A percentile compares a stretch with the other conserved stretches of the same genome.
Evolutionary conservation across 305 asterid genomes (phyloP).

Genomic region (Fraxinus nigra): DNA sequence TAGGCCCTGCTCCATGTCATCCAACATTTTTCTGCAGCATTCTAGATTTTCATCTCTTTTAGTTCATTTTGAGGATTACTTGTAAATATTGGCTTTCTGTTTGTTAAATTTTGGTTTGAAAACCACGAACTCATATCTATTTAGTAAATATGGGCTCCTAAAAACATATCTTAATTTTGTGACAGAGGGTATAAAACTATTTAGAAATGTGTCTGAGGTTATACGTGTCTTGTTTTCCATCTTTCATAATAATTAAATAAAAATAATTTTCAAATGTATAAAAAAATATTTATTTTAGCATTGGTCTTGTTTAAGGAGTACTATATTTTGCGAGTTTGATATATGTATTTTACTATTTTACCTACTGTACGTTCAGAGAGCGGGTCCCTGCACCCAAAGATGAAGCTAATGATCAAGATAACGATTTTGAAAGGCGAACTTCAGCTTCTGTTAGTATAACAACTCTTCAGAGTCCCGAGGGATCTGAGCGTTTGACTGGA

Average conservation of each 20-base stretch:
- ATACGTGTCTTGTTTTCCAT: not conserved
- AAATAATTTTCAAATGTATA: not conserved
- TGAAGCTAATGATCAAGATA: constrained; percentile 35
- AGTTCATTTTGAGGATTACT: not conserved
- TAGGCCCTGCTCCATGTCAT: not conserved
- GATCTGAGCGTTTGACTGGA: constrained; percentile 33
- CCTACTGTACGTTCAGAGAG: constrained; percentile 51
- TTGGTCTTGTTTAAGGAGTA: not conserved
- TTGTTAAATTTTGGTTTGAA: not conserved
- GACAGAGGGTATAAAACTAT: not conserved
- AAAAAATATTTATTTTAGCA: not conserved
- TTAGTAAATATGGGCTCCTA: not conserved
- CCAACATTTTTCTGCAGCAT: not conserved
- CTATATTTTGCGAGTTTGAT: not conserved
- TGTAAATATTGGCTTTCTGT: not conserved
- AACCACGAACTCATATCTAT: not conserved
- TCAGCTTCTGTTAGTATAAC: constrained; percentile 64
- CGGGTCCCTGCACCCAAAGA: constrained; percentile 86
- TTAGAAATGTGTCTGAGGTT: not conserved
- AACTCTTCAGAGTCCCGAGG: constrained; percentile 55
- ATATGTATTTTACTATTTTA: not conserved
- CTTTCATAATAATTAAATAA: not conserved
- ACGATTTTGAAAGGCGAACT: constrained; percentile 54
- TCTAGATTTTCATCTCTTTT: not conserved
- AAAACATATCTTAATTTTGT: not conserved